Conservation (phyloP, 2,329 filamentous ascomycete genomes). For the Bipolaris victoriae region DNA sequence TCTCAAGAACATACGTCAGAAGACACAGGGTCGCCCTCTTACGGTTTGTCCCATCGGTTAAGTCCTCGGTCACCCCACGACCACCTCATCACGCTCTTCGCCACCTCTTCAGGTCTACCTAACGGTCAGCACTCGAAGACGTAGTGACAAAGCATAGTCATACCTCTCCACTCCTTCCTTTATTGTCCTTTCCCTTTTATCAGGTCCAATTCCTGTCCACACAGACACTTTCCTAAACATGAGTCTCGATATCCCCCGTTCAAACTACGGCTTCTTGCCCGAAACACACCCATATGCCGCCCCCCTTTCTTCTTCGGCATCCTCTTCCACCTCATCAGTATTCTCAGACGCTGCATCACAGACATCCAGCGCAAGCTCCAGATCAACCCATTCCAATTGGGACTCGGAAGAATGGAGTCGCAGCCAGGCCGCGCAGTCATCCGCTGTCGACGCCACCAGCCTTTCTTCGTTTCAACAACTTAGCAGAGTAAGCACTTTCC, state of each 20-base stretch:
- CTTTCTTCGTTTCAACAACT: constrained; percentile 41
- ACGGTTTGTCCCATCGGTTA: constrained; percentile 51
- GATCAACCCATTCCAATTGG: constrained; percentile 65
- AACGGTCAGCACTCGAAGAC: constrained; percentile 46
- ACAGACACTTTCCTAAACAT: constrained; percentile 43
- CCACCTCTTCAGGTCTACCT: constrained; percentile 44
- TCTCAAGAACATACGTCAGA: constrained; percentile 44
- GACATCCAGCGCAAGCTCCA: constrained; percentile 69
- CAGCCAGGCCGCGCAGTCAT: constrained; percentile 28
- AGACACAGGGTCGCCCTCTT: constrained; percentile 40
- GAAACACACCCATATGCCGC: constrained; percentile 67
- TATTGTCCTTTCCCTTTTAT: constrained; percentile 30
- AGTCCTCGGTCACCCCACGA: constrained; percentile 50
- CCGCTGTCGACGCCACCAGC: constrained; percentile 30
- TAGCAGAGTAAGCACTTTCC: constrained; percentile 45
- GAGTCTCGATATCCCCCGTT: constrained; percentile 46
- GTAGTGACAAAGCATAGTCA: constrained; percentile 40
- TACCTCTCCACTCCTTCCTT: constrained; percentile 44
- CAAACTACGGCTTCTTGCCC: constrained; percentile 43
- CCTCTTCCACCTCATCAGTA: constrained; percentile 76
- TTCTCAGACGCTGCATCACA: constrained; percentile 74
- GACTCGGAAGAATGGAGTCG: constrained; percentile 47
- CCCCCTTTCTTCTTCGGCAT: constrained; percentile 75
- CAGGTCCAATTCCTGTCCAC: not conserved
- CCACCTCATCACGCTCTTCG: constrained; percentile 44